phyloP scores from a whole-genome alignment of 2,329 filamentous ascomycete genomes.

The Trichoderma koningiopsis region DNA sequence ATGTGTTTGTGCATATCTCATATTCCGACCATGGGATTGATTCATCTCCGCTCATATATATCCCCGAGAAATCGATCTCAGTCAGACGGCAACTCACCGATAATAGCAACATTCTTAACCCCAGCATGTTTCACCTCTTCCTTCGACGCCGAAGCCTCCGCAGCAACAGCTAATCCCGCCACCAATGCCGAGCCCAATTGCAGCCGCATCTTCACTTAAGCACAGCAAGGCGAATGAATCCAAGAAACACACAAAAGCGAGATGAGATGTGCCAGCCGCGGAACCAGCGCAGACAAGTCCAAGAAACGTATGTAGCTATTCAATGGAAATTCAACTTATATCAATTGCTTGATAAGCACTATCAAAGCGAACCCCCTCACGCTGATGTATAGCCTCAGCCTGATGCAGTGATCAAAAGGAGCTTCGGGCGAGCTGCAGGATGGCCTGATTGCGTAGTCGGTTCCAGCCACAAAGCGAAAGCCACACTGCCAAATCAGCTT shows the following conservation, averaged over 20 bases:
- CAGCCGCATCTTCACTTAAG: constrained; percentile 23
- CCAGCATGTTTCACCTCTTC: constrained; percentile 24
- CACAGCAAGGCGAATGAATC: not conserved
- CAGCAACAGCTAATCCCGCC: constrained; percentile 29
- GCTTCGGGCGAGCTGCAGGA: not conserved
- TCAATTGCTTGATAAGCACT: not conserved
- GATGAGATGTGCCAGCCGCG: not conserved
- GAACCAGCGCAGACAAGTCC: not conserved
- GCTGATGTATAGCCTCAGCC: not conserved
- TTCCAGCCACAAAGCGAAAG: constrained; percentile 9
- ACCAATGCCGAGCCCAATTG: constrained; percentile 25
- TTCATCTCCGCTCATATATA: not conserved
- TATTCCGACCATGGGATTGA: not conserved
- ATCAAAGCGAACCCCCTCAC: not conserved
- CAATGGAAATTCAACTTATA: not conserved
- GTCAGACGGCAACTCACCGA: constrained; percentile 35
- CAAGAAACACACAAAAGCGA: not conserved
- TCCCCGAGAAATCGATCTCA: not conserved
- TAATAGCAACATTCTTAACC: constrained; percentile 42
- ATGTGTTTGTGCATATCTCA: not conserved
- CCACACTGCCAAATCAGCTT: not conserved
- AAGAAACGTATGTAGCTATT: not conserved
- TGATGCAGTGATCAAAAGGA: not conserved
- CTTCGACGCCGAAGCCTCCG: constrained; percentile 21
- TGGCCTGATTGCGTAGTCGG: constrained; percentile 13